These are phyloP conservation scores for Sordariomycetes sp. DNA, from an alignment of 2,329 filamentous ascomycete genomes.

Conservation along the genomic window DNA sequence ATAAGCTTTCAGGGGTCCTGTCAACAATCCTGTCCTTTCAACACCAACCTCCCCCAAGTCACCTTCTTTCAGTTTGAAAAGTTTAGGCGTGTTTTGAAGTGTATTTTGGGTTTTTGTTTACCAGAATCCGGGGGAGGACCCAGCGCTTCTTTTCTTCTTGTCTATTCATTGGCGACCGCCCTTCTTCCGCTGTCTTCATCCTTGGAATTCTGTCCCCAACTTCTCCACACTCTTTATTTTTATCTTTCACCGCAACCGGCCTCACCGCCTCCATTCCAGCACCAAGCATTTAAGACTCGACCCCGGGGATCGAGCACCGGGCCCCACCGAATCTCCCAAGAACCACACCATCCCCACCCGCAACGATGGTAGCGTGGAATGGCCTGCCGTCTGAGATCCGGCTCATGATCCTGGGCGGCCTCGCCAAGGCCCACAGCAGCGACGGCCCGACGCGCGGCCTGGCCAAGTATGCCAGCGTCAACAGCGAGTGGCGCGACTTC, in stretches of 20 bases:
- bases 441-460: not conserved
- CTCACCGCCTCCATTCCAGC: not conserved
- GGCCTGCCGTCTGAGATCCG: not conserved
- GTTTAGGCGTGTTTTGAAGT: not conserved
- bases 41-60: not conserved
- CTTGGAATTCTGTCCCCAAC: not conserved
- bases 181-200: not conserved
- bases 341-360: not conserved
- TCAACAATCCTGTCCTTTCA: not conserved
- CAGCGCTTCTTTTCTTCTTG: not conserved
- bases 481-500: not conserved
- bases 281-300: not conserved
- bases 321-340: not conserved
- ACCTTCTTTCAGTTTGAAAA: not conserved
- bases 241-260: not conserved
- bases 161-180: not conserved
- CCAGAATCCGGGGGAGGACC: not conserved
- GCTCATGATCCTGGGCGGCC: not conserved
- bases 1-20: no score
- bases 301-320: not conserved
- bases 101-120: not conserved
- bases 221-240: not conserved
- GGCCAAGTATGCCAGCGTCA: not conserved
- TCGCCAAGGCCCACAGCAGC: not conserved
- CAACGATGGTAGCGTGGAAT: not conserved